Evolutionary conservation across 176 grass and related monocot genomes (phyloP), one percentile per base, ranked within the genome.

Genomic region (Sorghum bicolor): DNA sequence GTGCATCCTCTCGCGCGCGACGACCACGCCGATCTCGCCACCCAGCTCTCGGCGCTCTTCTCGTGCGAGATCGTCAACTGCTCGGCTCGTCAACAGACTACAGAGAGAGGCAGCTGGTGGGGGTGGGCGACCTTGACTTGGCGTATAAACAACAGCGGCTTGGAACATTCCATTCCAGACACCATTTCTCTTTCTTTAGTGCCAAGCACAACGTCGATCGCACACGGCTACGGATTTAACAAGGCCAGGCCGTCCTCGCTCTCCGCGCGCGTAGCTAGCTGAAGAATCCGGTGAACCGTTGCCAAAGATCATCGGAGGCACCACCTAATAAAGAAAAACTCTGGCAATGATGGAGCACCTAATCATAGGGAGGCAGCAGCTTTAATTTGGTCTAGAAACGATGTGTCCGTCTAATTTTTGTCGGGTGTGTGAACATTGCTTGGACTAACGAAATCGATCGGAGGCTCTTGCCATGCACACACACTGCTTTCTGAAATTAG

Each of bases 141-240:
- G 69, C 38, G 75, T 70, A 75, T 87, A 86, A 90, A 86, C 66
- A 86, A 74, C 45, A 31, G 60, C 9, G 38, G 16, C 11, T 52
- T 19, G 61, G 80, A 84, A 90, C 79, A 75, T 84, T 90, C 68
- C 15, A 52, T 17, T 48, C 67, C 26, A 24, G 10, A 33, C 10
- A 9, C 10, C 43, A 34, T 77, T 86, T 85, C 77, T 81, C 4
- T 36, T 36, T 47, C 45, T 48, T 82, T 85, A 75, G 68, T 75
- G 70, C n/a, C 61, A 31, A 67, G 76, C 81, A 84, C 76, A 34
- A 26, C 44, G 57, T 36, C 39, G 67, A 57, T 73, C 45, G 28
- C 38, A 57, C 67, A 79, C 47, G 31, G 33, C 72, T 63, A 64
- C 39, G 14, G 39, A 63, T 41, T 43, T 3, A 39, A 32, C 63